Conservation (phyloP, 257 asterid species). For the Solanum paucissectum region DNA sequence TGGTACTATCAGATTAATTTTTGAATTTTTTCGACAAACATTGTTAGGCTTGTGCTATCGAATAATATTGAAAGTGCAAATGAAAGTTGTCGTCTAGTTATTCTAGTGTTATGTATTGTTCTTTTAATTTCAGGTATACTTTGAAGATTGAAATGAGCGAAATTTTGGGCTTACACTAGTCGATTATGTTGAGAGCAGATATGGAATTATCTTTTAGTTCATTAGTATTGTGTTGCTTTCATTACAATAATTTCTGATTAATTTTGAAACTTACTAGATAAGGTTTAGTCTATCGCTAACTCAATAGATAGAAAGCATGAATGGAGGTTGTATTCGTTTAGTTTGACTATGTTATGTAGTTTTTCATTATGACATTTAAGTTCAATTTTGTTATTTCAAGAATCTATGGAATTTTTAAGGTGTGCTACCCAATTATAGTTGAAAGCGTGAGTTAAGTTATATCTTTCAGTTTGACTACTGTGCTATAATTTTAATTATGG, state of each 20-base stretch:
- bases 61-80: neutral
- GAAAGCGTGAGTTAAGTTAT: neutral
- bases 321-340: neutral
- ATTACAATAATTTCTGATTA: neutral
- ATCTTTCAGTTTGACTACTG: neutral
- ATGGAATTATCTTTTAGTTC: neutral
- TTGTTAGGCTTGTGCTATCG: neutral
- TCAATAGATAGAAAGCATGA: neutral
- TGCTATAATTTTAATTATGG: neutral
- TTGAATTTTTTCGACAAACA: neutral
- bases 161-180: neutral
- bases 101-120: neutral
- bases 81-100: neutral
- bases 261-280: neutral
- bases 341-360: neutral
- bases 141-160: neutral
- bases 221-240: neutral
- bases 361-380: neutral
- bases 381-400: neutral
- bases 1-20: neutral
- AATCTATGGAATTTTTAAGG: neutral
- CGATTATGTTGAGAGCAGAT: neutral
- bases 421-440: neutral
- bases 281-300: neutral
- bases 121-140: neutral